phyloP scores from a whole-genome alignment of 2,329 filamentous ascomycete species.

The Biscogniauxia marginata region DNA sequence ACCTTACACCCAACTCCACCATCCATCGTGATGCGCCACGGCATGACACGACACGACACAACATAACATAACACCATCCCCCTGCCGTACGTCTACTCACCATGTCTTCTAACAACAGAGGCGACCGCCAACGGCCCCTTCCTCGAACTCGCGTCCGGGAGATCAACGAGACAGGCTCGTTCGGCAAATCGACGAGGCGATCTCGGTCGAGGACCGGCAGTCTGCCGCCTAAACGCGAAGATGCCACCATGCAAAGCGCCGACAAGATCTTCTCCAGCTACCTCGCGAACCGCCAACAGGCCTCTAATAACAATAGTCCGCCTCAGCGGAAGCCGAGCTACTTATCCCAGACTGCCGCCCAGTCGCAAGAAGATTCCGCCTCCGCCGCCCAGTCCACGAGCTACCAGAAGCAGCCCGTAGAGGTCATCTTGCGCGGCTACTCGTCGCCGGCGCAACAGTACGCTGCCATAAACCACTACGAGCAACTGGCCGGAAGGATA shows the following conservation, averaged over 20 bases:
- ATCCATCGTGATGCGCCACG: no score
- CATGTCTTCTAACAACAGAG: slow-evolving; percentile 37
- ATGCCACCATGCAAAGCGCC: slow-evolving; percentile 60
- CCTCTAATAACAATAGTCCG: slow-evolving; percentile 24
- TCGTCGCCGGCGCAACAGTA: slow-evolving; percentile 65
- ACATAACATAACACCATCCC: neutral
- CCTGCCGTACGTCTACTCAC: slow-evolving; percentile 10
- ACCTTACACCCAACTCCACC: no score
- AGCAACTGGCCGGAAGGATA: slow-evolving; percentile 79
- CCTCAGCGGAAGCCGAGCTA: slow-evolving; percentile 37
- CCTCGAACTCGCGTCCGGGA: slow-evolving; percentile 49
- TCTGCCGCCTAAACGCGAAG: slow-evolving; percentile 54
- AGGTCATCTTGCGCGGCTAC: slow-evolving; percentile 86
- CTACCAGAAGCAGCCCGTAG: slow-evolving; percentile 50
- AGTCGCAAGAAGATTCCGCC: slow-evolving; percentile 36
- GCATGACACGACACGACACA: neutral
- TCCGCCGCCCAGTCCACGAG: slow-evolving; percentile 26
- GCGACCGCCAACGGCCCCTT: slow-evolving; percentile 49
- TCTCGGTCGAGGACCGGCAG: slow-evolving; percentile 61
- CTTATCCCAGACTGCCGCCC: slow-evolving; percentile 33
- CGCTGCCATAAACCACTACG: slow-evolving; percentile 85
- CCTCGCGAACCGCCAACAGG: slow-evolving; percentile 47
- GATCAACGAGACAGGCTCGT: slow-evolving; percentile 62
- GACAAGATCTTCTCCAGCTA: slow-evolving; percentile 62
- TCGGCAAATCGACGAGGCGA: slow-evolving; percentile 64